These are phyloP conservation scores for Xylaria nigripes DNA, from an alignment of 495 filamentous ascomycete species.

Conservation along the genomic window DNA sequence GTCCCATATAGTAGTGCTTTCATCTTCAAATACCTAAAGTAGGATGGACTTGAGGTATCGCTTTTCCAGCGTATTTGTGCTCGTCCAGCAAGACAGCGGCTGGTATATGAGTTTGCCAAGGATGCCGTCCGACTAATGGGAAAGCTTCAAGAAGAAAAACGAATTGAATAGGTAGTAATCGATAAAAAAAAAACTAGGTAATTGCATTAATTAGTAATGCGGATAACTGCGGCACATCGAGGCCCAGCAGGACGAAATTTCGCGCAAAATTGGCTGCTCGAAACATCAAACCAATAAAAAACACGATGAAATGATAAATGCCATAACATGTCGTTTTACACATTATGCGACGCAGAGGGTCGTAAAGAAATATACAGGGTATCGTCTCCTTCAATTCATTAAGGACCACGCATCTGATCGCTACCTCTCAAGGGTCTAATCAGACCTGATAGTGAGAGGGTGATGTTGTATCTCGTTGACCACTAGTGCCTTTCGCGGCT, in stretches of 20 bases:
- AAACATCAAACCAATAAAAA: conserved; percentile 1
- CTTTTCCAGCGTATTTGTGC: conserved; percentile 1
- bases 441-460: neutral
- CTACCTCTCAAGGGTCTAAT: neutral
- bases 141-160: neutral
- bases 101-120: neutral
- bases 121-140: neutral
- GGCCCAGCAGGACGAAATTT: neutral
- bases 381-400: conserved; percentile 11
- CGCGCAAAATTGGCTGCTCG: neutral
- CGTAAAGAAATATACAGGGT: conserved; percentile 14
- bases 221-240: neutral
- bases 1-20: neutral
- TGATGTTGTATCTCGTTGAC: conserved; percentile 7
- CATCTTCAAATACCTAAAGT: neutral
- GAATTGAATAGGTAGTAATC: neutral
- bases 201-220: conserved; percentile 8
- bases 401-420: conserved; percentile 4
- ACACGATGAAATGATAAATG: conserved; percentile 9
- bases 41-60: neutral
- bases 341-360: conserved; percentile 10
- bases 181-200: neutral
- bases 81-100: conserved; percentile 1
- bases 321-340: conserved; percentile 16
- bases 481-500: conserved; percentile 3